Evolutionary conservation across 179 eudicot species (phyloP).

Genomic region (Beta lomatogona): DNA sequence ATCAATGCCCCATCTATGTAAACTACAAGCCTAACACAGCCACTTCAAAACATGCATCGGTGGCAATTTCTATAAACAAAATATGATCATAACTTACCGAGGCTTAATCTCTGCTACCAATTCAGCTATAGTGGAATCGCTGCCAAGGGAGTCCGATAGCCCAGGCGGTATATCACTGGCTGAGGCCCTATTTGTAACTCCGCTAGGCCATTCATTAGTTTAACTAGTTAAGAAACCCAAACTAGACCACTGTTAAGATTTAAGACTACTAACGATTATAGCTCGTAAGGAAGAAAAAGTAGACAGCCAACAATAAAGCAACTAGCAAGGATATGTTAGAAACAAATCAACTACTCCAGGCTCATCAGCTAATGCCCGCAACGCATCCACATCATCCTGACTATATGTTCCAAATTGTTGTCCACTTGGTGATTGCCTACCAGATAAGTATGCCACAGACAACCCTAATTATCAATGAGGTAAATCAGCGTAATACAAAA

Average conservation of each 20-base stretch:
- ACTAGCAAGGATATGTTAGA: constrained; percentile 77
- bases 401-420: constrained; percentile 81
- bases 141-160: constrained; percentile 49
- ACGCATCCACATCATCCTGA: constrained; percentile 89
- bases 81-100: constrained; percentile 57
- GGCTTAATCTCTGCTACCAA: constrained; percentile 90
- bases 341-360: constrained; percentile 80
- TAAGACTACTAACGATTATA: constrained; percentile 6
- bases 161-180: constrained; percentile 60
- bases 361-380: constrained; percentile 92
- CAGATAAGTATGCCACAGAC: constrained; percentile 94
- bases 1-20: not conserved
- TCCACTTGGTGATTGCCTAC: constrained; percentile 74
- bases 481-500: constrained; percentile 43
- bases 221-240: constrained; percentile 50
- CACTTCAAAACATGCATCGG: constrained; percentile 11
- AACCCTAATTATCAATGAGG: constrained; percentile 60
- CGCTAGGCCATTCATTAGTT: constrained; percentile 98
- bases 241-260: not conserved
- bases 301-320: not conserved
- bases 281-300: not conserved
- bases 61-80: constrained; percentile 4
- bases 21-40: not conserved
- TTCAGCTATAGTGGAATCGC: constrained; percentile 66
- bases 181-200: constrained; percentile 58